These are phyloP conservation scores for Dimocarpus longan DNA, from an alignment of 345 rosid genomes.

Conservation along the genomic window DNA sequence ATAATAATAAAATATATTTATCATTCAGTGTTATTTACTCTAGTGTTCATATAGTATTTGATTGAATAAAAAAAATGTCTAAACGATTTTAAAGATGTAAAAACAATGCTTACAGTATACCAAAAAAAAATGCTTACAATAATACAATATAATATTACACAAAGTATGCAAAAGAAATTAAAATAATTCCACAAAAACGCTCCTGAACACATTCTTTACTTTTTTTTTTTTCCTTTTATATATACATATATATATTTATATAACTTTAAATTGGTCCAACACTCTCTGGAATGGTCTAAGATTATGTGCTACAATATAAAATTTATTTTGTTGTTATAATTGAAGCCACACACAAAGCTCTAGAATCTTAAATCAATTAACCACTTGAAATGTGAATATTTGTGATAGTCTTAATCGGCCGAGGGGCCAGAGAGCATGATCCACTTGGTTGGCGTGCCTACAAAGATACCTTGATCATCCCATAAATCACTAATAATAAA, in stretches of 20 bases:
- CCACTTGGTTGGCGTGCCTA: constrained; percentile 20
- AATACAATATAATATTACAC: no score
- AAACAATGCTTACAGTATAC: no score
- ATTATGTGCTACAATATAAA: not conserved
- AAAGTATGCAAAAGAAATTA: not conserved
- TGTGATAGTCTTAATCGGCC: not conserved
- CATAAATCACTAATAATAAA: not conserved
- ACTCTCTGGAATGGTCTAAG: constrained; percentile 15
- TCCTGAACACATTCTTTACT: no score
- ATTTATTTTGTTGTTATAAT: not conserved
- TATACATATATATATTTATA: not conserved
- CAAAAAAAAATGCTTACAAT: no score
- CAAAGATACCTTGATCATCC: constrained; percentile 11
- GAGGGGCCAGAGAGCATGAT: constrained; percentile 18
- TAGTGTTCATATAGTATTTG: no score
- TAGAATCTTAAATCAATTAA: not conserved
- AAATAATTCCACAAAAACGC: not conserved
- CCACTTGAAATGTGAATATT: not conserved
- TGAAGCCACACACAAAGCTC: not conserved
- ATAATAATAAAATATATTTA: no score
- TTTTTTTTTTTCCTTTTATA: not conserved
- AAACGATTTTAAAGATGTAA: no score
- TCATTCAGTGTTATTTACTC: no score
- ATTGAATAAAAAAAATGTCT: no score
- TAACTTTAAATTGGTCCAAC: not conserved